Evolutionary conservation across 345 rosid genomes (phyloP).

Genomic region (Citrus sp.): DNA sequence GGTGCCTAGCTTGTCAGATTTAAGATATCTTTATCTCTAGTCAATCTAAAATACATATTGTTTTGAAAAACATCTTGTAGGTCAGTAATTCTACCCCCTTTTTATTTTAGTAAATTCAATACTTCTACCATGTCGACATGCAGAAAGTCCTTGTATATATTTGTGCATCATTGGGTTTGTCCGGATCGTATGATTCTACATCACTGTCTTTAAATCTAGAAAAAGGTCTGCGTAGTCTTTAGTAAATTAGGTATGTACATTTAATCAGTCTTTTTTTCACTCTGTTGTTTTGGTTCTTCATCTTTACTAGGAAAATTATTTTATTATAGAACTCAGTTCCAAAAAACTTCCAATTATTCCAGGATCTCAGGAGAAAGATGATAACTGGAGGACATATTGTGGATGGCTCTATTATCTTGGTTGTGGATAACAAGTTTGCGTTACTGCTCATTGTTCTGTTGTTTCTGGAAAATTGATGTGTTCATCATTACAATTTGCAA

Average conservation of each 20-base stretch:
- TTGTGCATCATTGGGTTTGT: background rate
- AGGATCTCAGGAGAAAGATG: conserved; percentile 18
- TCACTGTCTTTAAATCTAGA: background rate
- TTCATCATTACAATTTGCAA: background rate
- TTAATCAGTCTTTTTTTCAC: too few species aligned
- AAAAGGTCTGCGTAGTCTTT: background rate
- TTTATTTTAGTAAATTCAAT: background rate
- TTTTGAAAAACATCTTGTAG: background rate
- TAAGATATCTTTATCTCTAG: too few species aligned
- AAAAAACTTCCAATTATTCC: background rate
- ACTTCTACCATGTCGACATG: background rate
- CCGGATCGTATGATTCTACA: background rate
- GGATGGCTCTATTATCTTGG: conserved; percentile 19
- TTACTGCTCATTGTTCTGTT: conserved; percentile 6
- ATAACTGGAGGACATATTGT: conserved; percentile 16
- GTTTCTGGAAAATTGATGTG: background rate
- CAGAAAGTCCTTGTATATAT: background rate
- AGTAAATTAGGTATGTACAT: too few species aligned
- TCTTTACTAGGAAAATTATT: background rate
- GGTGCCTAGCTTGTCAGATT: background rate
- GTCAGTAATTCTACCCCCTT: background rate
- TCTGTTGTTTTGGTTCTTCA: background rate
- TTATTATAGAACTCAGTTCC: background rate
- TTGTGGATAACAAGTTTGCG: conserved; percentile 15
- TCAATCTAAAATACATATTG: too few species aligned